phyloP scores from a whole-genome alignment of 805 yeast species.

The Wickerhamiella hasegawae region DNA sequence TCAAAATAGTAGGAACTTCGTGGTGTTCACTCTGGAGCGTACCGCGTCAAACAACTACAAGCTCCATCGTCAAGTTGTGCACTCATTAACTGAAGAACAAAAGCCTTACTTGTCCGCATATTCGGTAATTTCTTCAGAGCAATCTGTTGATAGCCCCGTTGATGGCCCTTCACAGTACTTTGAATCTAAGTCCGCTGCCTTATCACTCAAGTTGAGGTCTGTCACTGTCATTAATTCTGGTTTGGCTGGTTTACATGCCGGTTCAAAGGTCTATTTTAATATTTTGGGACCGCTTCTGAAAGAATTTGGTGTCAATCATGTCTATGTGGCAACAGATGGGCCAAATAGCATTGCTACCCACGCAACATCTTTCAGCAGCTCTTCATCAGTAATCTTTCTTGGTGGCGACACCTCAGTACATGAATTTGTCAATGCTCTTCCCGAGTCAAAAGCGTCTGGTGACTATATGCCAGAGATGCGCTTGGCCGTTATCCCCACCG shows the following conservation, averaged over 20 bases:
- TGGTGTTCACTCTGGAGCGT: not conserved
- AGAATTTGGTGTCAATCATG: constrained; percentile 20
- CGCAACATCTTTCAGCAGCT: constrained; percentile 18
- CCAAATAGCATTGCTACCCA: constrained; percentile 19
- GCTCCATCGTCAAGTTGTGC: not conserved
- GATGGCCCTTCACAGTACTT: not conserved
- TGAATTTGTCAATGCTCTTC: constrained; percentile 50
- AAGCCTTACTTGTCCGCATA: not conserved
- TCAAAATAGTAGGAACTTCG: not conserved
- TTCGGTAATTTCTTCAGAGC: not conserved
- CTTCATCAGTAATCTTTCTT: constrained; percentile 39
- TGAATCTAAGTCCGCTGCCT: not conserved
- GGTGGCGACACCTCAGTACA: constrained; percentile 80
- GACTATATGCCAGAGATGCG: constrained; percentile 6
- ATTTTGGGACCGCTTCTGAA: constrained; percentile 21
- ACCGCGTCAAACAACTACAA: not conserved
- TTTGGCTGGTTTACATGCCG: constrained; percentile 17
- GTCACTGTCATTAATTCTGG: constrained; percentile 23
- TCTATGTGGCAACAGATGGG: constrained; percentile 21
- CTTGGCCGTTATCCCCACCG: constrained; percentile 42
- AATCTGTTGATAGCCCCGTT: not conserved
- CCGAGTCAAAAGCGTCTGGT: constrained; percentile 3
- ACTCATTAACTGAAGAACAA: not conserved
- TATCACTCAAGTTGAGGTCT: constrained; percentile 15
- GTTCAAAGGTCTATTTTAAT: constrained; percentile 17